phyloP scores from a whole-genome alignment of 2,329 filamentous ascomycete genomes.

The Phaeosphaeriaceae sp. region DNA sequence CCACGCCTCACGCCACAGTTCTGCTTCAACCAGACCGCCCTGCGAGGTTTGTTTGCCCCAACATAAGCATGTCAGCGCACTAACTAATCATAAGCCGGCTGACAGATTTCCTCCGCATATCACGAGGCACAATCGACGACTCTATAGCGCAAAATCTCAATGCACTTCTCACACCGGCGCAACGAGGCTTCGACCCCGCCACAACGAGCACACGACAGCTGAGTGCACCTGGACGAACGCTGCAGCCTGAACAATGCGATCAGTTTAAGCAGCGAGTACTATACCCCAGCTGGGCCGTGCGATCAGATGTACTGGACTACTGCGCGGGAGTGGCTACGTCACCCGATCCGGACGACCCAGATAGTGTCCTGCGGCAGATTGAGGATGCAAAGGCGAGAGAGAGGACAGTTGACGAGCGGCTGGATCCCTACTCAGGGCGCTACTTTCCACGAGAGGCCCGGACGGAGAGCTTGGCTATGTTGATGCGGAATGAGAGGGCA shows the following conservation, averaged over 20 bases:
- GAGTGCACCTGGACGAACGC: conserved; percentile 57
- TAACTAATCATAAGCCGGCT: conserved; percentile 43
- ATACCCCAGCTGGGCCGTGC: conserved; percentile 86
- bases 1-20: conserved; percentile 56
- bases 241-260: conserved; percentile 70
- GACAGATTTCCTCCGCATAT: conserved; percentile 87
- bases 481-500: conserved; percentile 76
- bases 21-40: conserved; percentile 60
- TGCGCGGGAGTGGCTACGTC: conserved; percentile 87
- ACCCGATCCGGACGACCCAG: conserved; percentile 86
- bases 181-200: conserved; percentile 75
- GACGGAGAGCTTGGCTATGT: conserved; percentile 77
- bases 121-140: conserved; percentile 86
- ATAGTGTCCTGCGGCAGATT: conserved; percentile 70
- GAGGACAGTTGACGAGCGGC: conserved; percentile 79
- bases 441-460: conserved; percentile 82
- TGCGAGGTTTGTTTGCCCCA: conserved; percentile 50
- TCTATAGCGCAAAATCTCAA: conserved; percentile 94
- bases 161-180: conserved; percentile 78
- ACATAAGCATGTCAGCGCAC: conserved; percentile 25
- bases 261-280: conserved; percentile 78
- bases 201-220: conserved; percentile 73
- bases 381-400: conserved; percentile 75
- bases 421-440: conserved; percentile 89
- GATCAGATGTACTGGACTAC: conserved; percentile 85